Evolutionary conservation across 768 basidiomycete species (phyloP).

Genomic region (Boletus reticulatus): DNA sequence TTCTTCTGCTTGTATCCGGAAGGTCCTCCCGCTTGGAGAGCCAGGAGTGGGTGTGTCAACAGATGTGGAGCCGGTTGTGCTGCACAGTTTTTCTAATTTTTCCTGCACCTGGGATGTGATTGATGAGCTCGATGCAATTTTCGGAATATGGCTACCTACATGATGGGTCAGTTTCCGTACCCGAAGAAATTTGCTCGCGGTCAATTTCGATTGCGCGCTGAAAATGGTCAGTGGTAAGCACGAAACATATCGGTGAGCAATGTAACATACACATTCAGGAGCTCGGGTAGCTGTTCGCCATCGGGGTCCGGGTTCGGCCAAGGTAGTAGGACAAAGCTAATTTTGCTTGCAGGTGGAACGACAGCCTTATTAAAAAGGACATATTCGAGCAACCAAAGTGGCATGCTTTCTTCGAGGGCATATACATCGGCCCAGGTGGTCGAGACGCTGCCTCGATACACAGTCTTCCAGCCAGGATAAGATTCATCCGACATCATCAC

Average conservation of each 20-base stretch:
- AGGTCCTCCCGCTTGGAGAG: slow-evolving; percentile 22
- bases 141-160: slow-evolving; percentile 44
- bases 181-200: slow-evolving; percentile 82
- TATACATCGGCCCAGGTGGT: slow-evolving; percentile 52
- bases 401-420: slow-evolving; percentile 72
- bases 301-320: slow-evolving; percentile 59
- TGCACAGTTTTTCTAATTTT: slow-evolving; percentile 63
- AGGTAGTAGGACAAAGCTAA: slow-evolving; percentile 89
- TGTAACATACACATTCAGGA: slow-evolving; percentile 76
- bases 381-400: slow-evolving; percentile 88
- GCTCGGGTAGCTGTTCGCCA: slow-evolving; percentile 66
- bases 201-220: slow-evolving; percentile 80
- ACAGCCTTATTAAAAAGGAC: slow-evolving; percentile 66
- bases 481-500: slow-evolving; percentile 84
- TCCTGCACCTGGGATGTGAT: slow-evolving; percentile 65
- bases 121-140: slow-evolving; percentile 4
- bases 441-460: slow-evolving; percentile 73
- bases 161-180: slow-evolving; percentile 82
- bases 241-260: not conserved
- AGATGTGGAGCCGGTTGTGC: slow-evolving; percentile 33
- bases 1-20: slow-evolving; percentile 53
- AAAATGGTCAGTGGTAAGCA: not conserved
- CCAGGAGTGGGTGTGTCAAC: slow-evolving; percentile 39
- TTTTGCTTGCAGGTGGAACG: slow-evolving; percentile 57
- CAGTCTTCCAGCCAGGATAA: slow-evolving; percentile 65